These are phyloP conservation scores for Mycena polygramma DNA, from an alignment of 768 basidiomycete species.

Conservation along the genomic window DNA sequence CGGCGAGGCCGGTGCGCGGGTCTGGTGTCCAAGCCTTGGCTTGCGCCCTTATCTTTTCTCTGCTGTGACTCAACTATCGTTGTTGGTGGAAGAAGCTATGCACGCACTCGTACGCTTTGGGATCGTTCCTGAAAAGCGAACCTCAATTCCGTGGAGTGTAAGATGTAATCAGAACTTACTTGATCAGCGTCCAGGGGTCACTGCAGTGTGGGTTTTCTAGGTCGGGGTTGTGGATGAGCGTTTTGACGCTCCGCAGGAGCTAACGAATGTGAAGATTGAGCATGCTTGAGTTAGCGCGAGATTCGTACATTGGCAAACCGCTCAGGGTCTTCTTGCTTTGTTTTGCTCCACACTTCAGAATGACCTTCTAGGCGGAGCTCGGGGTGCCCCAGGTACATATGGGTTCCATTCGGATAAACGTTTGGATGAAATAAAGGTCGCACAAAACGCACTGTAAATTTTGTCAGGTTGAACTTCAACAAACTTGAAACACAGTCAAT, in stretches of 20 bases:
- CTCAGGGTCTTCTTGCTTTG: slow-evolving; percentile 10
- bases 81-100: no score
- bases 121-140: slow-evolving; percentile 3
- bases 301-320: slow-evolving; percentile 18
- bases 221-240: slow-evolving; percentile 5
- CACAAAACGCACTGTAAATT: slow-evolving; percentile 6
- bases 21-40: slow-evolving; percentile 14
- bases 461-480: not conserved
- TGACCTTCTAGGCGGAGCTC: no score
- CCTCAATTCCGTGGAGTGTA: not conserved
- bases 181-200: slow-evolving; percentile 7
- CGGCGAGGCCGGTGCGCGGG: slow-evolving; percentile 13
- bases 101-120: slow-evolving; percentile 17
- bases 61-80: not conserved
- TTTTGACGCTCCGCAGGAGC: slow-evolving; percentile 3
- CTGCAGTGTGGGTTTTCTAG: not conserved
- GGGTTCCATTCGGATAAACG: slow-evolving; percentile 13
- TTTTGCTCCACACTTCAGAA: not conserved
- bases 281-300: not conserved
- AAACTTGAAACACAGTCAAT: not conserved
- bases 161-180: not conserved
- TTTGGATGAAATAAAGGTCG: slow-evolving; percentile 24
- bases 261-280: not conserved
- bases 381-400: no score
- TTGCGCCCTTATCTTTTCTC: not conserved